Evolutionary conservation across 257 asterid genomes (phyloP), one percentile per base, ranked within the genome.

Genomic region (Fraxinus americana): DNA sequence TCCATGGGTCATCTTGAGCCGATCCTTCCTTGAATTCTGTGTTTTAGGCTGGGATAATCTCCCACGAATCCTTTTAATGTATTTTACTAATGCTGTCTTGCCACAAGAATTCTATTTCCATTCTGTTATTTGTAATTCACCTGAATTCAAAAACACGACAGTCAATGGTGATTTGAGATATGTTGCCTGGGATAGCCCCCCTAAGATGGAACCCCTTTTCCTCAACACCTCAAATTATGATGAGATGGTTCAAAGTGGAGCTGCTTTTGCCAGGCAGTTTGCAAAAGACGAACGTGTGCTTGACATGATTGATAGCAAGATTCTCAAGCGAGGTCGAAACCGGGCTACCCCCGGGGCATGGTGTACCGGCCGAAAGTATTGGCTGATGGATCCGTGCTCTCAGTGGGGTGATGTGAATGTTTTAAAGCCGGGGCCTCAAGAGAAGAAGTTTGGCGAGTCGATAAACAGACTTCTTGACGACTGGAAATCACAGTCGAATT

Each of bases 1-100:
- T 39, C 97, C 98, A 2, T 96, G 99, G 99, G 96, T 89, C 43
- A 80, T 91, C 75, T 85, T 96, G 88, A 90, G 93, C 84, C 92
- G 98, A 34, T 81, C 97, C 71, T 96, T 96, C 80, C 92, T 96
- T 11, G 97, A 96, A 82, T 96, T 83, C 75, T 96, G 98, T 71
- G 54, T 91, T 77, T 90, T 93, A 34, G 98, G 98, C 29, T 93
- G 98, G 99, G 97, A 96, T 67, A 96, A 96, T 83, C 97, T 96
- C 74, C 99, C 99, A 4, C 86, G 99, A 67, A 92, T 97, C 54
- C 91, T 96, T 69, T 85, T 96, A 19, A 92, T 96, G 99, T 96
- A 93, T 71, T 84, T 82, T 72, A 91, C 86, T n/a, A 96, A 96
- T 45, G 79, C 89, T 10, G 85, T 90, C 25, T 77, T 93, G 83